Evolutionary conservation across 768 basidiomycete genomes (phyloP).

Genomic region (Baorangia bicolor): DNA sequence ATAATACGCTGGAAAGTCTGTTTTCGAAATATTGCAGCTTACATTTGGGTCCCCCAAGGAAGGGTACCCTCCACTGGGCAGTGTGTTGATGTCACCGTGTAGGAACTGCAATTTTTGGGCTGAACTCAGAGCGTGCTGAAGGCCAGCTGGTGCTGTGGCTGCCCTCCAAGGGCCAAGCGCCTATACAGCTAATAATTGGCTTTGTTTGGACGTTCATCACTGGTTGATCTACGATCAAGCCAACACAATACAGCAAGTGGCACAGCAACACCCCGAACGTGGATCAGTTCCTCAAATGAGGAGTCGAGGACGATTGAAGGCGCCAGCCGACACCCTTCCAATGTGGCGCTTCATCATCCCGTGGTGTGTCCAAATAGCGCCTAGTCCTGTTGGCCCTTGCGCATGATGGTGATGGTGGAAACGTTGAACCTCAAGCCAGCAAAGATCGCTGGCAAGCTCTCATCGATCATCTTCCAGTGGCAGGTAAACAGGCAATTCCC

Average conservation of each 20-base stretch:
- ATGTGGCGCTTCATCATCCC: not conserved
- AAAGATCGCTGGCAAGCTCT: not conserved
- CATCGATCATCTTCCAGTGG: not conserved
- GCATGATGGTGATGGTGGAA: not conserved
- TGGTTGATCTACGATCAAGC: not conserved
- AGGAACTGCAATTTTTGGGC: not conserved
- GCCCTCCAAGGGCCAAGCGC: constrained; percentile 2
- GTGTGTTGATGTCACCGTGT: not conserved
- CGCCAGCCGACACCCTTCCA: constrained; percentile 1
- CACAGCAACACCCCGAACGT: not conserved
- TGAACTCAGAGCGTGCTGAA: not conserved
- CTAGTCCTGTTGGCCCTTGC: not conserved
- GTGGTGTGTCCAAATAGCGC: not conserved
- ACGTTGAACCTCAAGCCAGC: not conserved
- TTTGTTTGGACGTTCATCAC: not conserved
- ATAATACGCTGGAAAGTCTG: not conserved
- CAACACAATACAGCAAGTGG: constrained; percentile 15
- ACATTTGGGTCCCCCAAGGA: no score
- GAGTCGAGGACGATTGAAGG: not conserved
- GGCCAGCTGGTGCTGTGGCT: not conserved
- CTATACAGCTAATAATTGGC: constrained; percentile 5
- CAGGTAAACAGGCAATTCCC: no score
- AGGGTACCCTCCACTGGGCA: not conserved
- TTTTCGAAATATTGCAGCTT: not conserved
- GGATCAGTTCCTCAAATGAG: not conserved